Evolutionary conservation across 1,139 yeast genomes (phyloP), one percentile per base, ranked within the genome.

Genomic region (Geotrichum bryndzae): DNA sequence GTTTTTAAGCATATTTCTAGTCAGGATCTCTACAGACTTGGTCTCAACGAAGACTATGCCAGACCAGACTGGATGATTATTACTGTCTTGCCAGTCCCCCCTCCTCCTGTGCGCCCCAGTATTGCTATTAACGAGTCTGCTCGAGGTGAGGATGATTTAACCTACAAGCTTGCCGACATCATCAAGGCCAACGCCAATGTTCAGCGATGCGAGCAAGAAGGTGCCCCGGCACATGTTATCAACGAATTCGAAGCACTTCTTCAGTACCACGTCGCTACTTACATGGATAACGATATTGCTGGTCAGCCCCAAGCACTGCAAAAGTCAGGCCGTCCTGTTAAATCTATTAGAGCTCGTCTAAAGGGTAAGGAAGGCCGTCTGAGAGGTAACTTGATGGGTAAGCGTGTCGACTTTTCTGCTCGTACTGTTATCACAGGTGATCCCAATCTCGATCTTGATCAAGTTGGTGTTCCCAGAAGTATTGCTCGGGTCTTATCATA

Each of bases 401-500:
- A 95, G 82, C 96, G 99, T 83, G 99, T 95, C 64, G 98, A 94
- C 77, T 95, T 94, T 73, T 91, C 98, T 46, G 99, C 99, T 11
- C 92, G 99, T 82, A 94, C 99, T 0, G 99, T 95, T 72, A 94
- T 94, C 80, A 91, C 98, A 15, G 99, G 99, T 83, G 99, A 95
- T 74, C 99, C 99, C 53, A 95, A 95, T 72, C 82, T 94, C 71
- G 98, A 94, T 71, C 82, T 95, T 69, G 99, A 95, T 75, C 98
- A 94, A 79, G 99, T 94, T 64, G 99, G 99, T 79, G 99, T 94
- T 13, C 99, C 99, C 60, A 86, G 90, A 69, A 88, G 96, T 57
- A 94, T 94, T 76, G 99, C 99, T 3, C 85, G 95, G 73, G 94
- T 98, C 1, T 80, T 94, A 67, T 87, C 97, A 0, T 94, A 95